phyloP scores from a whole-genome alignment of 106 monocot species.

The Platanthera guangdongensis region DNA sequence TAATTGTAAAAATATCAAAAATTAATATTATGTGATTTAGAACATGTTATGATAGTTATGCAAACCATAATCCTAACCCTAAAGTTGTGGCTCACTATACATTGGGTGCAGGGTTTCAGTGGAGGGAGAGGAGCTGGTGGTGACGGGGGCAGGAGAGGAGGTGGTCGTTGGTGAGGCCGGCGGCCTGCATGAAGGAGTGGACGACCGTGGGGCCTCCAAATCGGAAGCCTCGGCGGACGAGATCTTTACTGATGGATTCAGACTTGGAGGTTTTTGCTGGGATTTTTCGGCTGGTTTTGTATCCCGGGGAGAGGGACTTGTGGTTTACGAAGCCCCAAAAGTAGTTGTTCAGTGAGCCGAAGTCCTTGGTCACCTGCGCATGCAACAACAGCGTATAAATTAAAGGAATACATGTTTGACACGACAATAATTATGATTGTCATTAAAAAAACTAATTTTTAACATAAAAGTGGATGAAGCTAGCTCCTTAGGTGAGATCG shows the following conservation, averaged over 20 bases:
- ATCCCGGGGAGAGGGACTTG: slow-evolving; percentile 58
- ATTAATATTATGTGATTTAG: no score
- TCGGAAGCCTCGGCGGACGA: slow-evolving; percentile 80
- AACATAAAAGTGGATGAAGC: no score
- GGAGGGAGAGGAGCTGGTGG: slow-evolving; percentile 30
- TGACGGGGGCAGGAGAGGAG: slow-evolving; percentile 69
- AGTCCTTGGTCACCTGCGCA: slow-evolving; percentile 49
- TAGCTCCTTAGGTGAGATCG: no score
- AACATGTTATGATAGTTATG: background rate
- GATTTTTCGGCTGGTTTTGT: slow-evolving; percentile 70
- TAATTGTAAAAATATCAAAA: no score
- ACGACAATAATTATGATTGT: no score
- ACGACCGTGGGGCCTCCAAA: slow-evolving; percentile 80
- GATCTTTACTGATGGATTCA: slow-evolving; percentile 83
- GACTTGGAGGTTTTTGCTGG: slow-evolving; percentile 87
- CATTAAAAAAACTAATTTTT: no score
- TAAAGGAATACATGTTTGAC: no score
- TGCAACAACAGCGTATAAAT: no score
- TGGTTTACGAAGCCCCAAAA: slow-evolving; percentile 78
- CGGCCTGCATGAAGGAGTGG: slow-evolving; percentile 93
- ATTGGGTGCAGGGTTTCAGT: background rate
- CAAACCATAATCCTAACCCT: slow-evolving; percentile 1
- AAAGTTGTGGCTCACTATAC: background rate
- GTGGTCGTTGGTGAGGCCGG: slow-evolving; percentile 85
- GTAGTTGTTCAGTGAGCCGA: slow-evolving; percentile 59